phyloP scores from a whole-genome alignment of 805 yeast species.

The Saturnispora hagleri region DNA sequence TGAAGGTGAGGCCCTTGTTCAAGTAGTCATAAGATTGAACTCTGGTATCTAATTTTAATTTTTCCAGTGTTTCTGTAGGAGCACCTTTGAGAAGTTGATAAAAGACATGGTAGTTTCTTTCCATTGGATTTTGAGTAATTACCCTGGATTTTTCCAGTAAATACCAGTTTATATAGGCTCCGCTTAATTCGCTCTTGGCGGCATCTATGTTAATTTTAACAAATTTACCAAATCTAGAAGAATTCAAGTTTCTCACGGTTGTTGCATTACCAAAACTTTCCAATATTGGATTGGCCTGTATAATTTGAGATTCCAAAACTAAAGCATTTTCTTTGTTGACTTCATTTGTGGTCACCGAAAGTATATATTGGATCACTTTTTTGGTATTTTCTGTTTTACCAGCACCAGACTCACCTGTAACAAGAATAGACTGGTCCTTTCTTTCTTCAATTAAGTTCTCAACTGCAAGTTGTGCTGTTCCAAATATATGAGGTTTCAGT shows the following conservation, averaged over 20 bases:
- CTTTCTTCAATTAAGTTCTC: slow-evolving; percentile 59
- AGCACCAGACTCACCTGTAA: slow-evolving; percentile 99
- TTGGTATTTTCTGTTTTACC: slow-evolving; percentile 98
- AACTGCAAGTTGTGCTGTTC: slow-evolving; percentile 80
- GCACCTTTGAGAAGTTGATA: slow-evolving; percentile 77
- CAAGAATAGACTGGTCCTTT: slow-evolving; percentile 81
- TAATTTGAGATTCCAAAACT: slow-evolving; percentile 71
- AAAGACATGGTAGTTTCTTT: slow-evolving; percentile 89
- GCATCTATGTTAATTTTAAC: slow-evolving; percentile 60
- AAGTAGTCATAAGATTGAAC: slow-evolving; percentile 48
- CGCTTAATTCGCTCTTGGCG: slow-evolving; percentile 53
- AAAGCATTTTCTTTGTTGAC: slow-evolving; percentile 21
- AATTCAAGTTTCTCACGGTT: slow-evolving; percentile 86
- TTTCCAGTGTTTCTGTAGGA: slow-evolving; percentile 37
- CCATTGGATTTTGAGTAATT: slow-evolving; percentile 60
- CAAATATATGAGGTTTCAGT: slow-evolving; percentile 78
- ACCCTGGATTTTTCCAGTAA: slow-evolving; percentile 90
- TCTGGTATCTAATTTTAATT: slow-evolving; percentile 33
- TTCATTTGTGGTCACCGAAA: slow-evolving; percentile 49
- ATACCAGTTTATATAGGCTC: slow-evolving; percentile 94
- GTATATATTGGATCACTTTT: slow-evolving; percentile 83
- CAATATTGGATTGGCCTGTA: slow-evolving; percentile 90
- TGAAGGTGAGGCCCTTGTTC: slow-evolving; percentile 38
- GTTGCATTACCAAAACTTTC: slow-evolving; percentile 98
- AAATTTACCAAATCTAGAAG: slow-evolving; percentile 95